Percentiles rank a stretch among this genome's conserved stretches.
Conservation (phyloP, 2,329 filamentous ascomycete genomes). For the Lachnellula arida region DNA sequence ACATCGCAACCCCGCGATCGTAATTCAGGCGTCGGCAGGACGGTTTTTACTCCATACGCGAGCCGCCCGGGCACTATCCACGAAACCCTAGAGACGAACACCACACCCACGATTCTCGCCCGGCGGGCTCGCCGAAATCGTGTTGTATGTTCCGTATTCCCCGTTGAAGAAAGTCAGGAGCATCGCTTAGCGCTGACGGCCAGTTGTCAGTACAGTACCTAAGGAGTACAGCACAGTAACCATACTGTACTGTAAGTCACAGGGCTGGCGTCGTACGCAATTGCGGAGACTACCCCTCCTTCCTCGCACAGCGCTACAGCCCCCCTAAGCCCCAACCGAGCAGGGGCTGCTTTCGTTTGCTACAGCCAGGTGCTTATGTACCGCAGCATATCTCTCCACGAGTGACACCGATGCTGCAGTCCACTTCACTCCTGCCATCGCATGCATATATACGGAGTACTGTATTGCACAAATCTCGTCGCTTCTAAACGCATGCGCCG, state of each 20-base stretch:
- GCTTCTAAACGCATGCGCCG: not conserved
- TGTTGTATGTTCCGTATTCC: not conserved
- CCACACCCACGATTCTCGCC: too few relatives aligned
- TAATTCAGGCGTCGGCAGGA: not conserved
- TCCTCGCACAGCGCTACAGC: not conserved
- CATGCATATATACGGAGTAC: not conserved
- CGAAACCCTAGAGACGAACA: not conserved
- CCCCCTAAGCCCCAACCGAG: not conserved
- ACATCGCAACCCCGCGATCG: not conserved
- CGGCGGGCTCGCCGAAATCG: too few relatives aligned
- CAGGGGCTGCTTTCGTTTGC: not conserved
- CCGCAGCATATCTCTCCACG: not conserved
- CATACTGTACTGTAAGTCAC: too few relatives aligned
- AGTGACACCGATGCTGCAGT: not conserved
- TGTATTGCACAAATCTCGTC: not conserved
- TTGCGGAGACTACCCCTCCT: not conserved
- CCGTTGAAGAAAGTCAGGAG: not conserved
- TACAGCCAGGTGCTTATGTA: not conserved
- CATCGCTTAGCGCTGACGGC: not conserved
- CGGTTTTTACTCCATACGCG: not conserved
- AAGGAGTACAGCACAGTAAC: too few relatives aligned
- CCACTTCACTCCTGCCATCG: not conserved
- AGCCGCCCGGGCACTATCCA: not conserved
- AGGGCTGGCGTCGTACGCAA: conserved; percentile 1
- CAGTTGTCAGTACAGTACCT: too few relatives aligned